Evolutionary conservation across 331 rosid species (phyloP).

Genomic region (Cydonia oblonga): DNA sequence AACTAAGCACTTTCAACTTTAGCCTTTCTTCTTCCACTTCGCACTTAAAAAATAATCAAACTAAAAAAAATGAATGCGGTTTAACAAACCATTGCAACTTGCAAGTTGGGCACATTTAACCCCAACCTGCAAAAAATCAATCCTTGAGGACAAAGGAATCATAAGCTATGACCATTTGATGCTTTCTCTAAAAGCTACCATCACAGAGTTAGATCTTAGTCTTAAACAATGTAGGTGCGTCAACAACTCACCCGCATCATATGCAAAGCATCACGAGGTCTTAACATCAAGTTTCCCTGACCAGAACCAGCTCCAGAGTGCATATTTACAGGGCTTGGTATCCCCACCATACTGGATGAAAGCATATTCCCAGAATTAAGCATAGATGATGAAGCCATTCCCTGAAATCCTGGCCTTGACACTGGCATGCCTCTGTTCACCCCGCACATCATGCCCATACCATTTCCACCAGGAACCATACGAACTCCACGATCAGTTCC

Average conservation of each 20-base stretch:
- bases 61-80: not conserved
- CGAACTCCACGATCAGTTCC: slow-evolving; percentile 91
- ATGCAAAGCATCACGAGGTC: slow-evolving; percentile 70
- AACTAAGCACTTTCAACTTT: not conserved
- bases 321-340: slow-evolving; percentile 71
- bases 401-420: slow-evolving; percentile 85
- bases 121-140: not conserved
- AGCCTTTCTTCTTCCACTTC: not conserved
- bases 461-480: slow-evolving; percentile 73
- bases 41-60: not conserved
- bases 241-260: slow-evolving; percentile 75
- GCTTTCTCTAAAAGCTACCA: not conserved
- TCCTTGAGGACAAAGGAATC: not conserved
- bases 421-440: slow-evolving; percentile 59
- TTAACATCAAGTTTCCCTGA: slow-evolving; percentile 65
- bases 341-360: slow-evolving; percentile 73
- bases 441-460: slow-evolving; percentile 76
- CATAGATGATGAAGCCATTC: slow-evolving; percentile 63
- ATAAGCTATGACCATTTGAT: not conserved
- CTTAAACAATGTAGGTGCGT: not conserved
- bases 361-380: slow-evolving; percentile 62
- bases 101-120: not conserved
- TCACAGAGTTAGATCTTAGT: not conserved
- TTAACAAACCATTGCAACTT: not conserved
- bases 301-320: slow-evolving; percentile 75